phyloP scores from a whole-genome alignment of 2,329 filamentous ascomycete species.

The Blastomyces percursus region DNA sequence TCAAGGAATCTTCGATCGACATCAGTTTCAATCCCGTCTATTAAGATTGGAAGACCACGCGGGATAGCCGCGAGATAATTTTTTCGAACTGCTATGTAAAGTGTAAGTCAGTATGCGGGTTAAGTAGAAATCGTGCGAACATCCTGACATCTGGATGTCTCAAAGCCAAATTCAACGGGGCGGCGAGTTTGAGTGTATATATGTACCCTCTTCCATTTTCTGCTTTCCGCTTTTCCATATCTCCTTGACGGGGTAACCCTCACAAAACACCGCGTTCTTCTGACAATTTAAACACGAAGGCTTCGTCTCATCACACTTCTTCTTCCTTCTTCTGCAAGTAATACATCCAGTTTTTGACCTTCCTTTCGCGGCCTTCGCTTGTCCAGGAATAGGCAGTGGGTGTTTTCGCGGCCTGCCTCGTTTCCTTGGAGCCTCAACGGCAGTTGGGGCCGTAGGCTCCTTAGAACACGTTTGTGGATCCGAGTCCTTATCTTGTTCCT shows the following conservation, averaged over 20 bases:
- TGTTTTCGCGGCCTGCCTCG: conserved; percentile 76
- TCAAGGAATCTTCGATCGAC: conserved; percentile 72
- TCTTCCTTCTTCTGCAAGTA: conserved; percentile 50
- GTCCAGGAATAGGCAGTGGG: conserved; percentile 50
- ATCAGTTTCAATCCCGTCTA: conserved; percentile 68
- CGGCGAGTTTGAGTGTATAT: no score
- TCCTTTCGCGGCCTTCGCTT: conserved; percentile 66
- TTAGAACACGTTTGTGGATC: conserved; percentile 18
- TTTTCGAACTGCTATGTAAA: conserved; percentile 20
- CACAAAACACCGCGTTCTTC: conserved; percentile 85
- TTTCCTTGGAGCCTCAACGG: conserved; percentile 38
- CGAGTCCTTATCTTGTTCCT: conserved; percentile 24
- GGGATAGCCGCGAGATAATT: conserved; percentile 27
- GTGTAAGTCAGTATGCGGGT: background rate
- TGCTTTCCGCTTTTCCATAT: conserved; percentile 81
- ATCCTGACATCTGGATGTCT: background rate
- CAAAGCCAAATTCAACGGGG: background rate
- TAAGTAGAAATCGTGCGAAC: background rate
- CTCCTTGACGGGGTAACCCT: conserved; percentile 78
- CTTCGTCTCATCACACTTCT: conserved; percentile 46
- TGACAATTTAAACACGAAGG: conserved; percentile 60
- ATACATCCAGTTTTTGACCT: conserved; percentile 48
- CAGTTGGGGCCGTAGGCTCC: conserved; percentile 17
- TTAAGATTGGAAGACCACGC: conserved; percentile 48
- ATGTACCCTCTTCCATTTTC: conserved; percentile 52